Base-by-base conservation (phyloP, 1,284 basidiomycete genomes). In the Mycosarcoma maydis region DNA sequence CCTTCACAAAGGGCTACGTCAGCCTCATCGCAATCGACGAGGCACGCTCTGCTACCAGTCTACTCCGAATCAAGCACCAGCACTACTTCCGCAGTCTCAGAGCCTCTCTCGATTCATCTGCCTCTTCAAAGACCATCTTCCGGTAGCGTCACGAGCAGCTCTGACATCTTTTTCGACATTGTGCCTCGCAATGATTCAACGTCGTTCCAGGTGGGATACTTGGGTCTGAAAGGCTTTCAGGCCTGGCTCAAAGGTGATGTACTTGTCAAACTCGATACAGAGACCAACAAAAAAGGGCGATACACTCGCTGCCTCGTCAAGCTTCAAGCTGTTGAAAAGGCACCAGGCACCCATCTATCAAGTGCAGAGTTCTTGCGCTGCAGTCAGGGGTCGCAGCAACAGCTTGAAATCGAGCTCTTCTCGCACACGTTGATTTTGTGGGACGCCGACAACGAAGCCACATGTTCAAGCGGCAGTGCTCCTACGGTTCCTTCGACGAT, bases 191-290 rank as follows among this genome's bases (percentile, higher is more conserved):
- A 54, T 38, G 78, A 80, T 32, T 70, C 74, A 8, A 66, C 77
- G 2, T 79, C 78, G 11, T 81, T 81, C 43, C 80, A 81, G 55
- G 69, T 67, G 10, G 80, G 80, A 26, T 80, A 80, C 43, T 65
- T 80, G 5, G 80, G 80, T 5, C 42, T 80, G 14, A 56, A 69
- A 6, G 77, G 72, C 17, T 72, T 73, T 27, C 39, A 68, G 20
- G 66, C 77, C 2, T 76, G 73, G 71, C 45, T 80, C 52, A 72
- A 75, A 41, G 80, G 80, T 29, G 80, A 81, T 32, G 78, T 81
- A 1, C 61, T 80, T 3, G 62, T 77, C 55, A 81, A 81, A 44
- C 62, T 78, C 19, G 75, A 77, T 19, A 26, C 53, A 0, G 37
- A 46, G 11, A 72, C 59, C 24, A 65, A 62, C 23, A 30, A 16